phyloP scores from a whole-genome alignment of 495 filamentous ascomycete genomes.

The Trichocladium uniseriatum region DNA sequence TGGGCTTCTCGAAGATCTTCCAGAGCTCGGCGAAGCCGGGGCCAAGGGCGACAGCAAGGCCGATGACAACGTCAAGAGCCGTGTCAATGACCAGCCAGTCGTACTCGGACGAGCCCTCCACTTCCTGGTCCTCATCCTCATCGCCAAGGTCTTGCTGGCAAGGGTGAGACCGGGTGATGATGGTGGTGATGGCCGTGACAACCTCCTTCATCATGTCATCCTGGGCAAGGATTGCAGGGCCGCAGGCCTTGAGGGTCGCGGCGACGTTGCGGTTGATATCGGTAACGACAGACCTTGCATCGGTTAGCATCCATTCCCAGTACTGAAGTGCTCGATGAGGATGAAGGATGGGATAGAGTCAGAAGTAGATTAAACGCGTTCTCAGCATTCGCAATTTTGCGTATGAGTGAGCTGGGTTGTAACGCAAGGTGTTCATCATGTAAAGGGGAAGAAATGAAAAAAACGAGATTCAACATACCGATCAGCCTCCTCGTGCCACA shows the following conservation, averaged over 20 bases:
- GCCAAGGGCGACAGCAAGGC: slow-evolving; percentile 74
- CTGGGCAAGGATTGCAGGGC: slow-evolving; percentile 75
- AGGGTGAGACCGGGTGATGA: slow-evolving; percentile 81
- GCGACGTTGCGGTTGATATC: slow-evolving; percentile 93
- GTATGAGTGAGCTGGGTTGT: slow-evolving; percentile 99
- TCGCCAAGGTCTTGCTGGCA: slow-evolving; percentile 85
- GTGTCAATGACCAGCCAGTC: slow-evolving; percentile 97
- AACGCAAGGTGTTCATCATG: slow-evolving; percentile 87
- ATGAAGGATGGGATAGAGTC: slow-evolving; percentile 12
- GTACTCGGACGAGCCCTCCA: slow-evolving; percentile 78
- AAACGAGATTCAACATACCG: slow-evolving; percentile 53
- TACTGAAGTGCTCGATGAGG: neutral
- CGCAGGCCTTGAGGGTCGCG: slow-evolving; percentile 84
- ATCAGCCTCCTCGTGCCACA: slow-evolving; percentile 86
- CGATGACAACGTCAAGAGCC: slow-evolving; percentile 78
- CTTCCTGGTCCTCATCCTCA: slow-evolving; percentile 59
- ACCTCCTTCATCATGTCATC: slow-evolving; percentile 49
- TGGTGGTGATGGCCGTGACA: slow-evolving; percentile 56
- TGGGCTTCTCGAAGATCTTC: slow-evolving; percentile 85
- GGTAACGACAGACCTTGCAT: slow-evolving; percentile 66
- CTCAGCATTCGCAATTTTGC: slow-evolving; percentile 76
- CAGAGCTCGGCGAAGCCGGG: slow-evolving; percentile 73
- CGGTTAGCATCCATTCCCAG: slow-evolving; percentile 31
- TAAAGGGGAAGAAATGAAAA: slow-evolving; percentile 11
- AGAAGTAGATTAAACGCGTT: slow-evolving; percentile 55